Evolutionary conservation across 2,329 filamentous ascomycete genomes (phyloP), one percentile per base, ranked within the genome.

Genomic region (Penicillium brasilianum): DNA sequence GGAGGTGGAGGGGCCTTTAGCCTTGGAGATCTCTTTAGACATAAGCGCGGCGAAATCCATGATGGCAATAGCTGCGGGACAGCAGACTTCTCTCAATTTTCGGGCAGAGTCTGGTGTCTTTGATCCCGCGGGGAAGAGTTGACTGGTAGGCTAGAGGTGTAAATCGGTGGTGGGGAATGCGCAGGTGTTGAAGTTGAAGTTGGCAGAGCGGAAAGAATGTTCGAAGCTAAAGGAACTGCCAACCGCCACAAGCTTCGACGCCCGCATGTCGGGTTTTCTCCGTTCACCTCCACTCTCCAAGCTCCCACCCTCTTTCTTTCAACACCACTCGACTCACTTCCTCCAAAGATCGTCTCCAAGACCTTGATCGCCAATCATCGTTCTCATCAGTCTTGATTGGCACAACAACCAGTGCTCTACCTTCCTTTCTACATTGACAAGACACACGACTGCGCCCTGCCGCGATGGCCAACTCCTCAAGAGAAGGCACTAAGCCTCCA

Each of bases 11-110:
- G 78, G 68, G 57, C 84, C 79, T 77, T 92, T 92, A 68, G 89
- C 84, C 77, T 95, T 96, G 71, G 91, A 87, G 72, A 99, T 95
- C 78, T 97, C 93, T 74, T 92, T 90, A 72, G 91, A 88, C 92
- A 99, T 96, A 51, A 99, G 82, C 37, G 92, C 87, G 63, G 93
- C 93, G 82, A 99, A 99, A 78, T 99, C 93, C 95, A 99, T 99
- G 68, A 63, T 83, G 74, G 60, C 36, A 44, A 36, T 37, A 34
- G 52, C 14, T 59, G 55, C 43, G 30, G 49, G 16, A 22, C 16
- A n/a, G 37, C 51, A 58, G 48, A 30, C 36, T 50, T 52, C 34
- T 11, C 14, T n/a, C 25, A 20, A 25, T 36, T 20, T 51, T 32
- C 22, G 30, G 20, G n/a, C 10, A 5, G 25, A 30, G 13, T 14